Conservation (phyloP, 371 early-diverging fungal genomes). For the Mucor mucedo region DNA sequence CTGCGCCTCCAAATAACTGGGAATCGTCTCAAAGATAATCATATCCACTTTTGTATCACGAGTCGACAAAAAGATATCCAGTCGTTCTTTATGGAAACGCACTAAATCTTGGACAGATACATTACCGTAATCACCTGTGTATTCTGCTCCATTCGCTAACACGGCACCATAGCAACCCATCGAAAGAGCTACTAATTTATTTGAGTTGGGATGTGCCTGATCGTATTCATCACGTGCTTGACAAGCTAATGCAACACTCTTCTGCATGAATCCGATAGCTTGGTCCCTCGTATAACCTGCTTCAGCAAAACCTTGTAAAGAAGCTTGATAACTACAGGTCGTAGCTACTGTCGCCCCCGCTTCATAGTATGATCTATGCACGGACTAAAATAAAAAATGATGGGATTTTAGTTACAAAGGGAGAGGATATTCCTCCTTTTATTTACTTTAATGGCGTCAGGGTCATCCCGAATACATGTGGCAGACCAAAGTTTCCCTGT, state of each 20-base stretch:
- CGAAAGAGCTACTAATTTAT: constrained; percentile 51
- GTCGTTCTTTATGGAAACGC: constrained; percentile 49
- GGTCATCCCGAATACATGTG: constrained; percentile 45
- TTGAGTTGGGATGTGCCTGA: constrained; percentile 21
- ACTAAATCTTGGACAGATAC: constrained; percentile 37
- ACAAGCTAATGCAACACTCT: constrained; percentile 44
- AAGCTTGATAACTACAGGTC: constrained; percentile 59
- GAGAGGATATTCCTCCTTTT: neutral
- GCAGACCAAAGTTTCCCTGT: constrained; percentile 57
- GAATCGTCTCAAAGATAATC: constrained; percentile 67
- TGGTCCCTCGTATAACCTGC: constrained; percentile 37
- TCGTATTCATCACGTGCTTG: constrained; percentile 47
- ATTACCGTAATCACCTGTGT: constrained; percentile 59
- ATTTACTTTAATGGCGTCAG: constrained; percentile 50
- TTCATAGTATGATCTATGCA: constrained; percentile 50
- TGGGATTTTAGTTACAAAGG: neutral
- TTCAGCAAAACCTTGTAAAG: constrained; percentile 40
- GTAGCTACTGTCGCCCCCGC: constrained; percentile 57
- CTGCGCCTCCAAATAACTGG: constrained; percentile 53
- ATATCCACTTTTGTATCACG: constrained; percentile 45
- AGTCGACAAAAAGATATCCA: constrained; percentile 35
- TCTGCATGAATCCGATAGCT: constrained; percentile 38
- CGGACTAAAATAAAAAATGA: constrained; percentile 27
- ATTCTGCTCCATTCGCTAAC: constrained; percentile 66
- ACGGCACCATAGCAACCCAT: constrained; percentile 66